These are phyloP conservation scores for Berkeleyomyces rouxiae DNA, from an alignment of 2,329 filamentous ascomycete genomes.

Conservation along the genomic window DNA sequence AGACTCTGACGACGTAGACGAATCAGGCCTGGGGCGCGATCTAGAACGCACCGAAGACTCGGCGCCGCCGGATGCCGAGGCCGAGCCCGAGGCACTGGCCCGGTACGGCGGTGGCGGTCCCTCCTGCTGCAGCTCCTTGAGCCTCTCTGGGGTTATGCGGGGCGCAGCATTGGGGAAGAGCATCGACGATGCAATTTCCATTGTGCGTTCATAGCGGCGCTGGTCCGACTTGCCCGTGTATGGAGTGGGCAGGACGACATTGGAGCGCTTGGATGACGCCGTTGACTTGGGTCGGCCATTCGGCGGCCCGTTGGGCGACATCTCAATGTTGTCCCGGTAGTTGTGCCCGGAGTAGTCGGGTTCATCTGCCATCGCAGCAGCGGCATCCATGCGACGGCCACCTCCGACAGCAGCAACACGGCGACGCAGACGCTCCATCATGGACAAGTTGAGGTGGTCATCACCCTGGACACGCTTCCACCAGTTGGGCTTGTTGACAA, in stretches of 20 bases:
- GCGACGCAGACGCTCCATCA: slow-evolving; percentile 36
- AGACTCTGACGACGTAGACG: slow-evolving; percentile 29
- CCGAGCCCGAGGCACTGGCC: slow-evolving; percentile 17
- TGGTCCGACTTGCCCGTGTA: slow-evolving; percentile 29
- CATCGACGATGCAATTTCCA: slow-evolving; percentile 28
- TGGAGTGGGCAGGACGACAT: slow-evolving; percentile 15
- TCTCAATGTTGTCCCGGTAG: slow-evolving; percentile 10
- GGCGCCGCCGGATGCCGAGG: slow-evolving; percentile 17
- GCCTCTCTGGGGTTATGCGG: slow-evolving; percentile 20
- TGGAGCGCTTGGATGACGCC: not conserved
- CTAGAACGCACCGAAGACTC: not conserved
- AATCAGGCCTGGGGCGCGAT: slow-evolving; percentile 16
- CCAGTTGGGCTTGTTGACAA: slow-evolving; percentile 47
- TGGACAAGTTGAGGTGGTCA: slow-evolving; percentile 23
- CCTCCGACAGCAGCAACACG: slow-evolving; percentile 40
- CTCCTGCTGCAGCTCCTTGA: slow-evolving; percentile 27
- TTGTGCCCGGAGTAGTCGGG: not conserved
- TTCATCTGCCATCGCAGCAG: slow-evolving; percentile 19
- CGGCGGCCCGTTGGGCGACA: slow-evolving; percentile 4
- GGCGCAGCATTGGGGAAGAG: slow-evolving; percentile 30
- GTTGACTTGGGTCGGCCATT: not conserved
- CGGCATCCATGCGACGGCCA: slow-evolving; percentile 25
- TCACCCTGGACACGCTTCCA: slow-evolving; percentile 40
- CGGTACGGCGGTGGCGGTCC: slow-evolving; percentile 29
- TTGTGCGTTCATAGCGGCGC: slow-evolving; percentile 28